A percentile compares a stretch with the other conserved stretches of the same genome.
phyloP scores from a whole-genome alignment of 1,284 basidiomycete species.

The Leccinum pachyderme region DNA sequence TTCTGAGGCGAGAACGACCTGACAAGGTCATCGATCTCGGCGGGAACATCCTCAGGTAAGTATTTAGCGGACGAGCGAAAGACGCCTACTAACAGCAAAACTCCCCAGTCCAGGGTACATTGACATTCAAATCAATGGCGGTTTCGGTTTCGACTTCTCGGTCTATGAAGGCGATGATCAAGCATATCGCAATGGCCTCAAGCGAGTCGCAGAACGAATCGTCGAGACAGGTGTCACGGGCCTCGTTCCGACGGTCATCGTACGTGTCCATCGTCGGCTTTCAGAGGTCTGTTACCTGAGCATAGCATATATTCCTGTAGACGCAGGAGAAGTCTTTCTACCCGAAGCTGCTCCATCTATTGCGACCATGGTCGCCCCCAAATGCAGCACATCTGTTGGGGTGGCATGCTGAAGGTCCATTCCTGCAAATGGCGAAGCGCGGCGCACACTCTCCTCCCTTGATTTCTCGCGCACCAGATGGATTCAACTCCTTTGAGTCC shows the following conservation, averaged over 20 bases:
- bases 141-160: slow-evolving; percentile 88
- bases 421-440: slow-evolving; percentile 74
- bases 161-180: slow-evolving; percentile 71
- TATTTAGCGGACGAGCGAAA: slow-evolving; percentile 8
- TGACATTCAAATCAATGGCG: slow-evolving; percentile 85
- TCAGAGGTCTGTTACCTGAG: neutral
- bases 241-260: slow-evolving; percentile 81
- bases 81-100: slow-evolving; percentile 9
- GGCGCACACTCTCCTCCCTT: slow-evolving; percentile 77
- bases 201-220: slow-evolving; percentile 70
- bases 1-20: slow-evolving; percentile 58
- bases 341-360: slow-evolving; percentile 60
- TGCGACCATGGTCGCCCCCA: slow-evolving; percentile 60
- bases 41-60: slow-evolving; percentile 71
- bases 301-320: slow-evolving; percentile 34
- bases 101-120: slow-evolving; percentile 66
- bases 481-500: slow-evolving; percentile 64
- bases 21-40: slow-evolving; percentile 60
- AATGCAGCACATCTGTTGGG: slow-evolving; percentile 72
- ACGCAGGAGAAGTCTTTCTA: slow-evolving; percentile 75
- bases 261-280: slow-evolving; percentile 37
- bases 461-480: slow-evolving; percentile 61
- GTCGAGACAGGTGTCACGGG: slow-evolving; percentile 87
- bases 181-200: slow-evolving; percentile 66
- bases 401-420: slow-evolving; percentile 90